Percentiles rank a stretch among this genome's conserved stretches.
Conservation (phyloP, 148 eudicot species). For the Rhododendron henanense region DNA sequence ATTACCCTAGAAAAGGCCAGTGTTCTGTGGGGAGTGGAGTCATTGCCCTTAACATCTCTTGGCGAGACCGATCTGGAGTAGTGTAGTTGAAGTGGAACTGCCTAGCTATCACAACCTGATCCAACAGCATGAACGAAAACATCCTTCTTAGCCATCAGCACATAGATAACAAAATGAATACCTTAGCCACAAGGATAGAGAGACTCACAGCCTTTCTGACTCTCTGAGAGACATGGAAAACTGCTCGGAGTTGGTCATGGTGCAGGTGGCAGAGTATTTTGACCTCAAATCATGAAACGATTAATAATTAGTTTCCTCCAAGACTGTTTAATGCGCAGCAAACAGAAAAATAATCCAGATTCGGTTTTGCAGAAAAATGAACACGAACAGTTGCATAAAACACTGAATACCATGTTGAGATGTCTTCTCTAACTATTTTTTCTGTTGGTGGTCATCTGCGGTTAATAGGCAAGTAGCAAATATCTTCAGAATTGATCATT, state of each 20-base stretch:
- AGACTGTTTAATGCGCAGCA: background rate
- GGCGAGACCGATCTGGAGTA: slow-evolving; percentile 87
- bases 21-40: slow-evolving; percentile 78
- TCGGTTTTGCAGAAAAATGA: background rate
- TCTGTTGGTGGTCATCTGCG: too few relatives aligned
- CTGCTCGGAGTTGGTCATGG: slow-evolving; percentile 89
- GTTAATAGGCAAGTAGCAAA: background rate
- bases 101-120: slow-evolving; percentile 70
- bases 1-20: slow-evolving; percentile 83
- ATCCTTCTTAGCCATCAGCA: background rate
- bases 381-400: background rate
- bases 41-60: slow-evolving; percentile 68
- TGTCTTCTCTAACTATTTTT: background rate
- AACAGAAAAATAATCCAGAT: background rate
- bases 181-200: background rate
- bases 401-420: background rate
- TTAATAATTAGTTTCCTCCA: slow-evolving; percentile 11
- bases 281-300: slow-evolving; percentile 46
- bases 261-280: slow-evolving; percentile 88
- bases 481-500: background rate
- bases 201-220: slow-evolving; percentile 81
- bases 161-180: background rate
- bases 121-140: slow-evolving; percentile 5
- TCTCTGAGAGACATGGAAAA: slow-evolving; percentile 85
- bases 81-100: slow-evolving; percentile 85